Conservation (phyloP, 2,329 filamentous ascomycete genomes). For the Calcarisporium arbuscula region DNA sequence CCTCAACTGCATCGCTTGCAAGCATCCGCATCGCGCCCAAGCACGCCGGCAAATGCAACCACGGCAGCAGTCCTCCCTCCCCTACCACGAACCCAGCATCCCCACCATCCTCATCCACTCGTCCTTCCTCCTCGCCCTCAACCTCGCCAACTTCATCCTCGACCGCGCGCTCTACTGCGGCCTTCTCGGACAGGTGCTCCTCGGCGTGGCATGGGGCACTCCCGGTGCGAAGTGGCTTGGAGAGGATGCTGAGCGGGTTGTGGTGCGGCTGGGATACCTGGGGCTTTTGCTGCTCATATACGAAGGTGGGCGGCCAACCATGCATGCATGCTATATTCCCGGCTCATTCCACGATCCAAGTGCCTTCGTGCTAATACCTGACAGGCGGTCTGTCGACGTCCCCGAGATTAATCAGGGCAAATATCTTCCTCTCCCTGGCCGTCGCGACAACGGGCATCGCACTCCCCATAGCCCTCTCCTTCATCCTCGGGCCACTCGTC, state of each 20-base stretch:
- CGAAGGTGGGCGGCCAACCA: too few relatives aligned
- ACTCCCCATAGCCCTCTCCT: slow-evolving; percentile 60
- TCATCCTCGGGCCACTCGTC: slow-evolving; percentile 45
- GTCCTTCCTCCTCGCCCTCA: slow-evolving; percentile 58
- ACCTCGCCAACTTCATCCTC: slow-evolving; percentile 49
- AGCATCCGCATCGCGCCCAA: too few relatives aligned
- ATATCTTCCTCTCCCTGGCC: slow-evolving; percentile 50
- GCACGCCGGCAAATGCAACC: too few relatives aligned
- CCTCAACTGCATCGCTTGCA: too few relatives aligned
- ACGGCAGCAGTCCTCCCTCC: too few relatives aligned
- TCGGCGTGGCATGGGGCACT: slow-evolving; percentile 64
- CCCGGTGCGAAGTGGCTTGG: slow-evolving; percentile 58
- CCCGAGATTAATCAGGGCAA: slow-evolving; percentile 42
- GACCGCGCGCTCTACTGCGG: slow-evolving; percentile 62
- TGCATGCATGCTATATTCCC: too few relatives aligned
- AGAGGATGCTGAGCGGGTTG: slow-evolving; percentile 40
- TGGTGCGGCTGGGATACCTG: slow-evolving; percentile 64
- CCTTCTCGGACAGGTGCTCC: slow-evolving; percentile 62
- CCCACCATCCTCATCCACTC: slow-evolving; percentile 51
- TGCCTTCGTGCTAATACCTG: neutral
- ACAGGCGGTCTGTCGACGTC: slow-evolving; percentile 46
- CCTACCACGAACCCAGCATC: slow-evolving; percentile 60
- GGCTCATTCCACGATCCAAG: too few relatives aligned
- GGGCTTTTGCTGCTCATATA: slow-evolving; percentile 68
- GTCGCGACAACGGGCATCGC: slow-evolving; percentile 62